These are phyloP conservation scores for Pseudonitzschia multistriata DNA, from an alignment of 108 stramenopile genomes.

Conservation along the genomic window DNA sequence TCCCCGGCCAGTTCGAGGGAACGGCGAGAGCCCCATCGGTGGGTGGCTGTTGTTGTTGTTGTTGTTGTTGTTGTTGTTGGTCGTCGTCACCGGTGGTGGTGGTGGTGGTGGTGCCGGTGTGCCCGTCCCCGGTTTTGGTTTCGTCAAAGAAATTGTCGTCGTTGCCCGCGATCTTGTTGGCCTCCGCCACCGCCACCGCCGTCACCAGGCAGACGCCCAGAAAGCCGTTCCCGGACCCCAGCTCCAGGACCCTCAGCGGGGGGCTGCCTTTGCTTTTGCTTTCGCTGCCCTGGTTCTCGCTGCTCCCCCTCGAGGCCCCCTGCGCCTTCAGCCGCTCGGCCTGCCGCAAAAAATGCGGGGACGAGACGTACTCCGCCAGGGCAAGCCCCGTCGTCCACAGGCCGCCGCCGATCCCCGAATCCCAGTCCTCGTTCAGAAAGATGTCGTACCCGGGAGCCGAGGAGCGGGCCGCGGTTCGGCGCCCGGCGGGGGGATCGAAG, in stretches of 20 bases:
- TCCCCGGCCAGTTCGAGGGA: conserved; percentile 14
- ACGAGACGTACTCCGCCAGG: conserved; percentile 52
- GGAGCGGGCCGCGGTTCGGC: background rate
- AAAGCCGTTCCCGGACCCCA: conserved; percentile 84
- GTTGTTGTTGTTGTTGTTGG: background rate
- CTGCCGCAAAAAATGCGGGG: conserved; percentile 24
- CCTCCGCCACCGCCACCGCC: conserved; percentile 1
- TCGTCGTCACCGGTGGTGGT: no score
- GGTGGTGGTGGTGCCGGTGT: no score
- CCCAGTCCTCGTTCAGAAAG: conserved; percentile 71
- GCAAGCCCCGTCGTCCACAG: conserved; percentile 80
- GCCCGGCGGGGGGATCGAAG: background rate
- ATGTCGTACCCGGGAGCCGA: conserved; percentile 10
- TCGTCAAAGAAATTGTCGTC: background rate
- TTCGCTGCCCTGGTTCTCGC: background rate
- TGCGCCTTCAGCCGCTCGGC: background rate
- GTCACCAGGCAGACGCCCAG: conserved; percentile 65
- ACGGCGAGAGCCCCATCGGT: conserved; percentile 1
- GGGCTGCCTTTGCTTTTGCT: background rate
- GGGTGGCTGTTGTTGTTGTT: background rate
- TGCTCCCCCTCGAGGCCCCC: background rate
- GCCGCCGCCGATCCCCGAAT: conserved; percentile 77
- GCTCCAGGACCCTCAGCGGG: conserved; percentile 49
- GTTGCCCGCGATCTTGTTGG: background rate
- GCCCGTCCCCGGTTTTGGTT: background rate